Evolutionary conservation across 352 stramenopile species (phyloP).

Genomic region (Phytophthora sansomeana): DNA sequence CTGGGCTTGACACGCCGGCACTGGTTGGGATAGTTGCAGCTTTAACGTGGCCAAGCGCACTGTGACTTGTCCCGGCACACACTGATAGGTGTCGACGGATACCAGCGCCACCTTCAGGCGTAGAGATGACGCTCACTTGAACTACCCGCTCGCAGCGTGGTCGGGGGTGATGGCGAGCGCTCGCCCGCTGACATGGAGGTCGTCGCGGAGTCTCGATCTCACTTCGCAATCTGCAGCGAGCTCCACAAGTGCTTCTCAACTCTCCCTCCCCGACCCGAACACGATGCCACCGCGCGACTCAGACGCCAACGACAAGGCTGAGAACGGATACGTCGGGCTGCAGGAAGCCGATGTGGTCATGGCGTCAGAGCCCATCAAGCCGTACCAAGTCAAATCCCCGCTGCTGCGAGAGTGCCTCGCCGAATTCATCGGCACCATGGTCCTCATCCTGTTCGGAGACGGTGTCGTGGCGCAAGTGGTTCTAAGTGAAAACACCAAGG

Average conservation of each 20-base stretch:
- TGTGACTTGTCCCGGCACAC: too few species aligned
- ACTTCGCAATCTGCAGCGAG: slow-evolving; percentile 19
- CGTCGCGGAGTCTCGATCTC: slow-evolving; percentile 5
- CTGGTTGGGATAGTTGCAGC: slow-evolving; percentile 14
- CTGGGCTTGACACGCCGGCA: slow-evolving; percentile 7
- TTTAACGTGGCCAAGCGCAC: slow-evolving; percentile 5
- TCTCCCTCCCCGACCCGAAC: neutral
- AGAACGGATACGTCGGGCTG: slow-evolving; percentile 36
- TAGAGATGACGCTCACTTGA: slow-evolving; percentile 30
- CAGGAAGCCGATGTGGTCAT: slow-evolving; percentile 32
- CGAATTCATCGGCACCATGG: slow-evolving; percentile 59
- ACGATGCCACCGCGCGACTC: slow-evolving; percentile 8
- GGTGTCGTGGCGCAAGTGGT: slow-evolving; percentile 62
- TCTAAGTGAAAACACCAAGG: slow-evolving; percentile 48
- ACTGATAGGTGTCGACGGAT: slow-evolving; percentile 5
- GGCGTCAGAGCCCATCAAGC: slow-evolving; percentile 8
- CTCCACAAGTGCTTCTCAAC: slow-evolving; percentile 8
- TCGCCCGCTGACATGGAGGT: too few species aligned
- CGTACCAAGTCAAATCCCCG: slow-evolving; percentile 36
- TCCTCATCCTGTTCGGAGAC: slow-evolving; percentile 65
- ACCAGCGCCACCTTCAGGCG: slow-evolving; percentile 1
- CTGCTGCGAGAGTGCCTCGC: slow-evolving; percentile 58
- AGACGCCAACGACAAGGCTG: slow-evolving; percentile 20
- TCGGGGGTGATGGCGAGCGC: too few species aligned
- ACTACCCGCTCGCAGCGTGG: slow-evolving; percentile 8